Base-by-base conservation (phyloP, 257 asterid species). In the Osmanthus fragrans region DNA sequence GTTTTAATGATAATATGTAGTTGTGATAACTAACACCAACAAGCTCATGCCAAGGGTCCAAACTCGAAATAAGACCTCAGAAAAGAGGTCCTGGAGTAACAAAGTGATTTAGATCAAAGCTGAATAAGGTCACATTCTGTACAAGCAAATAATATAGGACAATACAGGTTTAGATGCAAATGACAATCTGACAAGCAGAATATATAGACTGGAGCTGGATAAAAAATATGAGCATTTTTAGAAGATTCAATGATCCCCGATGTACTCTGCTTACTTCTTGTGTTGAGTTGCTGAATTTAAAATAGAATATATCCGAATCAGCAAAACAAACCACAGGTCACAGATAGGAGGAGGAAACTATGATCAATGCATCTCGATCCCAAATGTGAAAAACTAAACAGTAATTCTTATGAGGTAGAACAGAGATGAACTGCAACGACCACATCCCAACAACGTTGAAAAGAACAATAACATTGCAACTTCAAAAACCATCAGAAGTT, bases 381-480 rank as follows among this genome's bases (percentile, higher is more conserved):
- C 6, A 23, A 2, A 23, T 58, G 51, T 21, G 6, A 39, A 25
- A 25, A 49, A 72, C 30, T 2, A 15, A 60, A 34, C 39, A 8
- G 71, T 51, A 72, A 37, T 66, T 25, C 34, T 30, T 9, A 37
- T 2, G 34, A 33, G 51, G 40, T 56, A 56, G 29, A 32, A 11
- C 27, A 56, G 65, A 56, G n/a, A 56, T 56, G 7, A 21, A 56
- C 27, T 4, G 11, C 65, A 56, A 18, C 12, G 0, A n/a, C 65
- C 27, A 56, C 13, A n/a, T 18, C 65, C 65, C 27, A 49, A 39
- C 65, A 65, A 30, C 36, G 78, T 47, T 72, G 66, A 72, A 60
- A 34, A 18, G 5, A 71, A 66, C 64, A 5, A 23, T 21, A 37
- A 68, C 13, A 21, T 25, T 30, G 51, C 64, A 47, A 32, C 30